These are phyloP conservation scores for Pleodorina starrii DNA, from an alignment of 139 green algal genomes.

Conservation along the genomic window DNA sequence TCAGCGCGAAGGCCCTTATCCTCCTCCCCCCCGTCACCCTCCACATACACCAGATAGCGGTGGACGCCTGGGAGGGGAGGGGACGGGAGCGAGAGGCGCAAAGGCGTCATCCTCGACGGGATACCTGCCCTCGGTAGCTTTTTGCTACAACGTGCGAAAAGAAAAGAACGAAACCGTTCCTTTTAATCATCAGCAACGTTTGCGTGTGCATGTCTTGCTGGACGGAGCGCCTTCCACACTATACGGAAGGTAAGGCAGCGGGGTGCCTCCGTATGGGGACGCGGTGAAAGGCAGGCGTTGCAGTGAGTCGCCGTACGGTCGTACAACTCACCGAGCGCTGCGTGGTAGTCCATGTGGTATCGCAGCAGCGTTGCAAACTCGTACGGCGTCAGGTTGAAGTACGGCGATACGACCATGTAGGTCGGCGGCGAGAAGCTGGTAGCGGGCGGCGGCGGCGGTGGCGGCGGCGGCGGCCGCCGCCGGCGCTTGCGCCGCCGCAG, in stretches of 20 bases:
- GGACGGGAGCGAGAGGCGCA: neutral
- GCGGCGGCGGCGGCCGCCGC: slow-evolving; percentile 10
- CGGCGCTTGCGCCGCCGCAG: neutral
- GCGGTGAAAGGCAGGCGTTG: too few relatives aligned
- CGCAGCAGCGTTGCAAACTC: slow-evolving; percentile 17
- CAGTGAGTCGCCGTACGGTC: too few relatives aligned
- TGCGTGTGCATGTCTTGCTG: too few relatives aligned
- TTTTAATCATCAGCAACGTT: too few relatives aligned
- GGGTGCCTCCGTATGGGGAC: too few relatives aligned
- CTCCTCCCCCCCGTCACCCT: slow-evolving; percentile 29
- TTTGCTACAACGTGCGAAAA: too few relatives aligned
- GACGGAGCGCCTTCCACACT: too few relatives aligned
- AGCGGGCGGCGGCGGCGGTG: neutral
- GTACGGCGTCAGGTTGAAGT: slow-evolving; percentile 9
- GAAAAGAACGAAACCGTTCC: too few relatives aligned
- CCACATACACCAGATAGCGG: slow-evolving; percentile 21
- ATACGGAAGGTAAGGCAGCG: too few relatives aligned
- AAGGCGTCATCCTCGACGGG: too few relatives aligned
- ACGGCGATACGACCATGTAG: slow-evolving; percentile 35
- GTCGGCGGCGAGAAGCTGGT: neutral
- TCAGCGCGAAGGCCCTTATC: slow-evolving; percentile 3
- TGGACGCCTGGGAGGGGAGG: slow-evolving; percentile 4
- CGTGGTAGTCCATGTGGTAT: slow-evolving; percentile 27
- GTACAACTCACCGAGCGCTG: neutral
- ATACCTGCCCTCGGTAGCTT: too few relatives aligned